Conservation (phyloP, 805 yeast genomes). For the Metschnikowia noctiluminum region DNA sequence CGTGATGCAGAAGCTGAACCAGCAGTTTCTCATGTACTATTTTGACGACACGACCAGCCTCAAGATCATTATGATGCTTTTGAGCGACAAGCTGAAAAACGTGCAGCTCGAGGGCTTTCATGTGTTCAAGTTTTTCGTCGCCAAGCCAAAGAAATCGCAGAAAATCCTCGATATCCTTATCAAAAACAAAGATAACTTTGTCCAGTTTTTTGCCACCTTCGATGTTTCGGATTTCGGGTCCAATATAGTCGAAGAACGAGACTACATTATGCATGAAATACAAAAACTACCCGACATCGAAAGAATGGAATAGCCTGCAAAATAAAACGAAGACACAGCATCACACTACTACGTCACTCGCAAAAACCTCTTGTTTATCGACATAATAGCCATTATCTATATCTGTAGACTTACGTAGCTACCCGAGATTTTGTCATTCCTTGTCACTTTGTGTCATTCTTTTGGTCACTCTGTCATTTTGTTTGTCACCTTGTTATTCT, state of each 20-base stretch:
- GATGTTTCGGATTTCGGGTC: constrained; percentile 62
- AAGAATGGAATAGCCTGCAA: constrained; percentile 14
- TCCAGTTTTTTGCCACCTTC: constrained; percentile 65
- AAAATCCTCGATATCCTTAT: constrained; percentile 75
- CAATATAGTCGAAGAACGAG: constrained; percentile 72
- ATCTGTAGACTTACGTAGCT: no score
- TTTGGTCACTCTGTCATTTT: not conserved
- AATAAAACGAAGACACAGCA: not conserved
- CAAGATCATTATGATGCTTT: constrained; percentile 78
- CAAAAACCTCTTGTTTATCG: not conserved
- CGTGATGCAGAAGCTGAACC: constrained; percentile 68
- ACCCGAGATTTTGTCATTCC: no score
- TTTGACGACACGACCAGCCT: constrained; percentile 79
- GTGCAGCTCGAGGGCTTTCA: constrained; percentile 89
- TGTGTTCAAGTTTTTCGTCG: constrained; percentile 92
- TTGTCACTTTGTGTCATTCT: not conserved
- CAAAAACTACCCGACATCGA: constrained; percentile 64
- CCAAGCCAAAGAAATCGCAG: constrained; percentile 87
- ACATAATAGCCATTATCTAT: no score
- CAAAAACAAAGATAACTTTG: constrained; percentile 76
- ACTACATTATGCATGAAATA: constrained; percentile 73
- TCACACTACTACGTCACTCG: not conserved
- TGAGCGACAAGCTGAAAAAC: constrained; percentile 86
- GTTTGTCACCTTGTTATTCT: not conserved
- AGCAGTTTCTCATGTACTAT: constrained; percentile 67